Conservation (phyloP, 306 rosid genomes). For the Gleditsia sinensis region DNA sequence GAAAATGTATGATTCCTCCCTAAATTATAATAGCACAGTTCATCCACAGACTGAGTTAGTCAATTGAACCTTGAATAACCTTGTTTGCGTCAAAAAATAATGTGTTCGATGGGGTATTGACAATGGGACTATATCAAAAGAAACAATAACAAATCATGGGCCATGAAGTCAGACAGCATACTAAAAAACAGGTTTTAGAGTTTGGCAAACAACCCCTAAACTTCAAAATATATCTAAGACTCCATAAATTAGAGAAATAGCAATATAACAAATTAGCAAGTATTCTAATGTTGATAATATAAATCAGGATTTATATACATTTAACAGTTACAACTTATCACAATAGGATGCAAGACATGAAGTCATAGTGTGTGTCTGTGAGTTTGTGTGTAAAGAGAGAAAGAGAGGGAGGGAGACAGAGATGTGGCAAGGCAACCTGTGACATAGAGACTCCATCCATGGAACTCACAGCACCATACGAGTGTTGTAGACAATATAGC, state of each 20-base stretch:
- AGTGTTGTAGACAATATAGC: conserved; percentile 61
- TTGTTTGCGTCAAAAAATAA: no score
- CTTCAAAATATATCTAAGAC: neutral
- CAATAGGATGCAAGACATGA: neutral
- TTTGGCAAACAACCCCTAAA: neutral
- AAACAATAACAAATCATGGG: no score
- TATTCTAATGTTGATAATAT: neutral
- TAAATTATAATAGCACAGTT: no score
- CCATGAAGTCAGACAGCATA: no score
- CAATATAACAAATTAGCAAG: neutral
- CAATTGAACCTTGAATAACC: no score
- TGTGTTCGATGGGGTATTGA: no score
- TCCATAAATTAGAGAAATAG: neutral
- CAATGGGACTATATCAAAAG: no score
- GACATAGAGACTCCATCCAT: conserved; percentile 53
- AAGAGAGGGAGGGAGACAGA: neutral
- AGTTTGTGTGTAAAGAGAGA: neutral
- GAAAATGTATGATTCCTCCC: no score
- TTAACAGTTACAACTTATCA: neutral
- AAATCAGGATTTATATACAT: neutral
- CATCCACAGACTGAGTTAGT: no score
- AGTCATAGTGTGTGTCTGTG: neutral
- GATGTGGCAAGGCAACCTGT: conserved; percentile 62
- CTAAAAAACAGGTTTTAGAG: neutral
- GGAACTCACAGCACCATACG: conserved; percentile 43